Evolutionary conservation across 345 rosid genomes (phyloP).

Genomic region (Eucalyptus globulus): DNA sequence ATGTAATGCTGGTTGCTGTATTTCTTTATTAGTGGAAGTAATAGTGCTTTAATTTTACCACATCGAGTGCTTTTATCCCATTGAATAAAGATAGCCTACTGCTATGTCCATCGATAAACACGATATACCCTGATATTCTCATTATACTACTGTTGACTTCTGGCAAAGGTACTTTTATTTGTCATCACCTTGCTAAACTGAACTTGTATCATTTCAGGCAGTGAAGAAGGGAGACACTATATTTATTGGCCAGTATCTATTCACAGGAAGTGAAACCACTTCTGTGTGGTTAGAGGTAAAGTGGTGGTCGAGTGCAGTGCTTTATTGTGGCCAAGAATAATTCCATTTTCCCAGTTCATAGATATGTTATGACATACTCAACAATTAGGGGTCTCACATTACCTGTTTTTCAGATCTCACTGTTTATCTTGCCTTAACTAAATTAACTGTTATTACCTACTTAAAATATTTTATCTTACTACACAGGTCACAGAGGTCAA

Average conservation of each 20-base stretch:
- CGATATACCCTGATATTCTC: neutral
- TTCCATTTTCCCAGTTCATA: neutral
- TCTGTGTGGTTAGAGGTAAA: slow-evolving; percentile 70
- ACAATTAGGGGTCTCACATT: neutral
- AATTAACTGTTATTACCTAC: neutral
- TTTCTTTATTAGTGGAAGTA: neutral
- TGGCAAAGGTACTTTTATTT: neutral
- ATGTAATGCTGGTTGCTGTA: neutral
- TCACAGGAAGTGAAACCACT: slow-evolving; percentile 64
- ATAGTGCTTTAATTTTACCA: neutral
- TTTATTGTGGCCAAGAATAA: neutral
- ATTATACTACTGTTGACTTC: neutral
- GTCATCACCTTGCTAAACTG: neutral
- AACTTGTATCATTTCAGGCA: slow-evolving; percentile 24
- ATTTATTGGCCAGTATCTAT: slow-evolving; percentile 62
- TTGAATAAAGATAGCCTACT: neutral
- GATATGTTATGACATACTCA: neutral
- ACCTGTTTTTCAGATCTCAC: neutral
- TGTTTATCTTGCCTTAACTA: neutral
- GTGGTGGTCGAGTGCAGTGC: neutral
- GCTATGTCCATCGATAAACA: neutral
- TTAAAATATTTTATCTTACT: neutral
- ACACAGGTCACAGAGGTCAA: slow-evolving; percentile 37
- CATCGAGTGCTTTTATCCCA: neutral
- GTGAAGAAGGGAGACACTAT: slow-evolving; percentile 64